These are phyloP conservation scores for Yarrowia sp. DNA, from an alignment of 805 yeast genomes.

Conservation along the genomic window DNA sequence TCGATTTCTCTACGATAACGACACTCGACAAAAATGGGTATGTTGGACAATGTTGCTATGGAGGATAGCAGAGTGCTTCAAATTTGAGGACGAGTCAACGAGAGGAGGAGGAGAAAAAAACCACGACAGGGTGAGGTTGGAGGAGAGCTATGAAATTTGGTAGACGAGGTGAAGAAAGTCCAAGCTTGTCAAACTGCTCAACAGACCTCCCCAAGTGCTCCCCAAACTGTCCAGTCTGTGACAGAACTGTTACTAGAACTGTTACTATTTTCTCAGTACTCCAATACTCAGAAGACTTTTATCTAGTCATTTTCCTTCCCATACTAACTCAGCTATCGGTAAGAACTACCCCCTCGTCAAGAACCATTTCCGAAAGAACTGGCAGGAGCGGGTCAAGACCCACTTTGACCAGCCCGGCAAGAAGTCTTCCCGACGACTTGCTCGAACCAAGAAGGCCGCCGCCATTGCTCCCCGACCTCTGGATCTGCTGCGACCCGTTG, in stretches of 20 bases:
- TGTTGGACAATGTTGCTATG: neutral
- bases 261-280: too few species aligned
- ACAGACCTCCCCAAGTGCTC: too few species aligned
- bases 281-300: too few species aligned
- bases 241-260: too few species aligned
- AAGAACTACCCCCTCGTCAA: slow-evolving; percentile 98
- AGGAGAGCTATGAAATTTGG: too few species aligned
- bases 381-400: slow-evolving; percentile 99
- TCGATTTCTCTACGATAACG: slow-evolving; percentile 39
- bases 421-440: slow-evolving; percentile 95
- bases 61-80: neutral
- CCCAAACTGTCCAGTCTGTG: too few species aligned
- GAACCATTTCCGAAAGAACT: slow-evolving; percentile 99
- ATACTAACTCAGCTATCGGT: slow-evolving; percentile 77
- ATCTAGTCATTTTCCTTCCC: too few species aligned
- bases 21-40: slow-evolving; percentile 40
- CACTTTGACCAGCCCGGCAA: slow-evolving; percentile 99
- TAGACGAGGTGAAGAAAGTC: too few species aligned
- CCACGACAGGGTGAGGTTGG: too few species aligned
- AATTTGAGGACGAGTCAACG: too few species aligned
- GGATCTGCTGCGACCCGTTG: slow-evolving; percentile 95
- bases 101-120: too few species aligned
- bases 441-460: slow-evolving; percentile 94
- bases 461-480: slow-evolving; percentile 96
- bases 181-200: too few species aligned